These are phyloP conservation scores for Hymenoscyphus scutula DNA, from an alignment of 2,329 filamentous ascomycete genomes.

Conservation along the genomic window DNA sequence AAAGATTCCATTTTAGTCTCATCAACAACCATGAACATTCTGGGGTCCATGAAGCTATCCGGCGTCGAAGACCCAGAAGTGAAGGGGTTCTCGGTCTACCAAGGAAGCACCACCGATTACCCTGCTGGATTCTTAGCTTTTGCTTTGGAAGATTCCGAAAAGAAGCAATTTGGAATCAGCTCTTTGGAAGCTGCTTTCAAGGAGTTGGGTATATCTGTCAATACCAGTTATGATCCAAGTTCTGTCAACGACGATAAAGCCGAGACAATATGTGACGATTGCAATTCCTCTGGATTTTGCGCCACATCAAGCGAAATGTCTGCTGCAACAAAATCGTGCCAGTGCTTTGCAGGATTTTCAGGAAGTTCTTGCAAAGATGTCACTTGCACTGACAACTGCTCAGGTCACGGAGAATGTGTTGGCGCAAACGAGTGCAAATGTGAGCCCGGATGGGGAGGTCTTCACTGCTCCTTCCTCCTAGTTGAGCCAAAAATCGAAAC, in stretches of 20 bases:
- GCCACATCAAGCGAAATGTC: neutral
- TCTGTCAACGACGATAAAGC: neutral
- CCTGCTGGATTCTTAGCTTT: neutral
- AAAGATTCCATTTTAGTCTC: slow-evolving; percentile 5
- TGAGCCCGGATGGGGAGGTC: neutral
- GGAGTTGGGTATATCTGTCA: neutral
- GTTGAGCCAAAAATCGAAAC: slow-evolving; percentile 4
- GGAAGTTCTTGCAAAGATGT: neutral
- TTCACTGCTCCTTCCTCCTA: neutral
- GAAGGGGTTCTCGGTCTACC: neutral
- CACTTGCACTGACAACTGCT: slow-evolving; percentile 2
- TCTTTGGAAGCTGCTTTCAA: slow-evolving; percentile 2
- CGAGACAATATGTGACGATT: neutral
- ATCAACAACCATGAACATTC: neutral
- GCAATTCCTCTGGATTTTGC: neutral
- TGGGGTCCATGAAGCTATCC: neutral
- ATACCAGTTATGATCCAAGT: neutral
- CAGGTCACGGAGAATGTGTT: neutral
- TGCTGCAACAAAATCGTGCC: neutral
- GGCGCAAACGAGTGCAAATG: slow-evolving; percentile 1
- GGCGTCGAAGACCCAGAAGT: slow-evolving; percentile 5
- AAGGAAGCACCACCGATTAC: neutral
- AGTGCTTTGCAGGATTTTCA: slow-evolving; percentile 3
- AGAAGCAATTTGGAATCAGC: neutral
- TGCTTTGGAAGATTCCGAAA: slow-evolving; percentile 1